Percentiles rank a stretch among this genome's conserved stretches.
Evolutionary conservation across 441 rosid genomes (phyloP).

Genomic region (Populus hybrid): DNA sequence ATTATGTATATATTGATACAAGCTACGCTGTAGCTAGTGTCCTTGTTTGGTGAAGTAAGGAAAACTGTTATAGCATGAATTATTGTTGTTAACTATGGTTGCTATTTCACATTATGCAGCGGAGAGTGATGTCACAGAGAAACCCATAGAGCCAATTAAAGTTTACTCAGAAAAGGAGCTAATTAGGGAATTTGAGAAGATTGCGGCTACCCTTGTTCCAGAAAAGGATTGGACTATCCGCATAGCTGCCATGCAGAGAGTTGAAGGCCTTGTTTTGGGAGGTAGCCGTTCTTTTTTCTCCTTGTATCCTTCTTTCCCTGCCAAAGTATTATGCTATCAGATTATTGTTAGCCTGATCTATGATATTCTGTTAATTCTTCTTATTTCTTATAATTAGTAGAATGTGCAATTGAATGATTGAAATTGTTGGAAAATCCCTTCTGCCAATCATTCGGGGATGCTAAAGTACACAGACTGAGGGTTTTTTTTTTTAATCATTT

Average conservation of each 20-base stretch:
- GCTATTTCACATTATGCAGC: conserved; percentile 38
- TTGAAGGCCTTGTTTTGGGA: conserved; percentile 94
- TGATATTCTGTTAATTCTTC: not conserved
- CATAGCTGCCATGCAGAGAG: conserved; percentile 96
- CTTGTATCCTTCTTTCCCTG: not conserved
- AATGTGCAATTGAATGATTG: not conserved
- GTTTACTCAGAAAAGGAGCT: conserved; percentile 97
- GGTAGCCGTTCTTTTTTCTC: conserved; percentile 36
- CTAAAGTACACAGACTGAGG: not conserved
- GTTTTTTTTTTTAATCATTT: not conserved
- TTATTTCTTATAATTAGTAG: not conserved
- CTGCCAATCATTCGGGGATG: not conserved
- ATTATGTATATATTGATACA: not conserved
- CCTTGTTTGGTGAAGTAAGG: not conserved
- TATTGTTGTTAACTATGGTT: conserved; percentile 4
- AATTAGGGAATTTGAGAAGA: conserved; percentile 86
- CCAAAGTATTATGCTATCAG: not conserved
- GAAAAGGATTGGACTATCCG: conserved; percentile 99
- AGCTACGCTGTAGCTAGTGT: not conserved
- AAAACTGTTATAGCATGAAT: not conserved
- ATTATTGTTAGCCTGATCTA: not conserved
- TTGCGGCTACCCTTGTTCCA: conserved; percentile 80
- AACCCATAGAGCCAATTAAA: conserved; percentile 72
- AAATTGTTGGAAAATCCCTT: not conserved
- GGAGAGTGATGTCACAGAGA: conserved; percentile 71